Conservation (phyloP, 1,139 yeast genomes). For the Debaryomyces sp. region DNA sequence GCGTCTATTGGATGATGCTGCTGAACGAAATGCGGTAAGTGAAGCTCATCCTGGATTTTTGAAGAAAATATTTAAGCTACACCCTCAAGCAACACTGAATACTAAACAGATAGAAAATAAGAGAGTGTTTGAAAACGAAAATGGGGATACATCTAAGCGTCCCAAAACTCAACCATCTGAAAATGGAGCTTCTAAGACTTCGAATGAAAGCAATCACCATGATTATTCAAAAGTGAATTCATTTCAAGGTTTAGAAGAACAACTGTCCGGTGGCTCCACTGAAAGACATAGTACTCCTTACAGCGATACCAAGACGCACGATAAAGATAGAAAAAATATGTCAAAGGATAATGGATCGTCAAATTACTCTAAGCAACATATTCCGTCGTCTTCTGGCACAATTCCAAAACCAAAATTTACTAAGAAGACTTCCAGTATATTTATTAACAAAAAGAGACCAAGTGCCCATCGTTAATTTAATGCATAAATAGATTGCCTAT, state of each 20-base stretch:
- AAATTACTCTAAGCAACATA: slow-evolving; percentile 1
- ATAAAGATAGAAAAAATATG: background rate
- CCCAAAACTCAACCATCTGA: background rate
- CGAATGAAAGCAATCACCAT: background rate
- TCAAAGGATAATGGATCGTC: background rate
- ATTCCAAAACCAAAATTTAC: slow-evolving; percentile 17
- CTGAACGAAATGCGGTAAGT: slow-evolving; percentile 39
- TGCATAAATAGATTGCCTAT: slow-evolving; percentile 1
- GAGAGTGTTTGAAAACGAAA: background rate
- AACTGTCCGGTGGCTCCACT: background rate
- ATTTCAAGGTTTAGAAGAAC: background rate
- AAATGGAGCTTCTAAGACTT: too few species aligned
- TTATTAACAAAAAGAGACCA: slow-evolving; percentile 15
- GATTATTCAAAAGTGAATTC: background rate
- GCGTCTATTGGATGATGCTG: slow-evolving; percentile 65
- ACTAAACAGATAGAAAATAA: background rate
- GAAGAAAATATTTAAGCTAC: slow-evolving; percentile 8
- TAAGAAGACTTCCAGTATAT: slow-evolving; percentile 17
- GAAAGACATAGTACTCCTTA: background rate
- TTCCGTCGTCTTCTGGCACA: slow-evolving; percentile 21
- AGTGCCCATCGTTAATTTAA: background rate
- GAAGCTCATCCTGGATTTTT: slow-evolving; percentile 45
- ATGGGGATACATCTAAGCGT: background rate
- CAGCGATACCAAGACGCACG: background rate
- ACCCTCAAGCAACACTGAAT: background rate